These are phyloP conservation scores for Trichophyton simii DNA, from an alignment of 2,329 filamentous ascomycete genomes.

Conservation along the genomic window DNA sequence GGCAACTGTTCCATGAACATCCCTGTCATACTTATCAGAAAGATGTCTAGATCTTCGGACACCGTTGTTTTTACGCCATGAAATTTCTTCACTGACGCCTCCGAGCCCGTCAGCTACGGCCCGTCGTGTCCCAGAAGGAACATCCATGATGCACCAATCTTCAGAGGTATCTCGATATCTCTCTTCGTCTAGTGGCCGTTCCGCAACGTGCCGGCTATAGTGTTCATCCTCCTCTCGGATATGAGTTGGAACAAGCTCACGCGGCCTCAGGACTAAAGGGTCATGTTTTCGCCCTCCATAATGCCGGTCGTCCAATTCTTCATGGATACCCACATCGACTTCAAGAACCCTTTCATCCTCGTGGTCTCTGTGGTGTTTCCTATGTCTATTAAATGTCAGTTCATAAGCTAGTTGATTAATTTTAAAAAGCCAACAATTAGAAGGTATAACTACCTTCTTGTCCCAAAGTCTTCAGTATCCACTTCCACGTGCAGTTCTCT, in stretches of 20 bases:
- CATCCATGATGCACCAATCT: constrained; percentile 71
- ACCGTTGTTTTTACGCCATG: constrained; percentile 68
- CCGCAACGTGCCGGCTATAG: constrained; percentile 55
- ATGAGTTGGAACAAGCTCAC: constrained; percentile 13
- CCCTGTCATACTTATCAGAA: constrained; percentile 47
- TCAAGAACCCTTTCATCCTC: constrained; percentile 56
- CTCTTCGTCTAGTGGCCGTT: constrained; percentile 59
- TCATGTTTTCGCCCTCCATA: background rate
- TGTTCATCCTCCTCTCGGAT: constrained; percentile 40
- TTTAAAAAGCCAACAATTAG: constrained; percentile 8
- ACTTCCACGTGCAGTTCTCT: constrained; percentile 19
- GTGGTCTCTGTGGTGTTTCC: constrained; percentile 35
- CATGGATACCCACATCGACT: constrained; percentile 2
- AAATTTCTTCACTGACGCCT: constrained; percentile 56
- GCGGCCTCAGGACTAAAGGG: constrained; percentile 1
- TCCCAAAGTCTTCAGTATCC: constrained; percentile 44
- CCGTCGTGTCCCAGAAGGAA: constrained; percentile 69
- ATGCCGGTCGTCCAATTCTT: constrained; percentile 35
- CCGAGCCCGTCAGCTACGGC: constrained; percentile 72
- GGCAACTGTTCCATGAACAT: constrained; percentile 27
- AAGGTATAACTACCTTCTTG: constrained; percentile 35
- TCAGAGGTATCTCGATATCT: constrained; percentile 61
- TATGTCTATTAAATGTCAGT: constrained; percentile 22
- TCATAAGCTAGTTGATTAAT: constrained; percentile 23
- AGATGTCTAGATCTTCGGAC: constrained; percentile 62